These are phyloP conservation scores for Pyronema omphalodes DNA, from an alignment of 495 filamentous ascomycete genomes.

Conservation along the genomic window DNA sequence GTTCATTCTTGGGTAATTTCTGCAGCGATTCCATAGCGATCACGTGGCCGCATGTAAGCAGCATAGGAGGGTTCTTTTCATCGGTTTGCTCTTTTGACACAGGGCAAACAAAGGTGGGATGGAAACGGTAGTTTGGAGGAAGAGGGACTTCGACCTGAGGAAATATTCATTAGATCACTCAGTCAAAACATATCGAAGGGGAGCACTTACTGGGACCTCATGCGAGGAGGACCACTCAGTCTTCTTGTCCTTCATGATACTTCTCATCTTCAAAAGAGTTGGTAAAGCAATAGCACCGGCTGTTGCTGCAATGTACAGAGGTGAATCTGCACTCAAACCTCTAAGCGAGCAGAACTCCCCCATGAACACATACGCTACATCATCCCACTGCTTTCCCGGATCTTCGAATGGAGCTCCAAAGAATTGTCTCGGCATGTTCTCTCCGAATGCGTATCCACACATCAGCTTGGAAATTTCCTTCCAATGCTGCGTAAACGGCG, in stretches of 20 bases:
- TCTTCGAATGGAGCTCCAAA: slow-evolving; percentile 54
- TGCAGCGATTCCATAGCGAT: slow-evolving; percentile 68
- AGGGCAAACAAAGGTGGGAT: slow-evolving; percentile 93
- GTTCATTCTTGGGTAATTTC: slow-evolving; percentile 49
- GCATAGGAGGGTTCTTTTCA: slow-evolving; percentile 86
- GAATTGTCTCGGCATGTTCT: slow-evolving; percentile 41
- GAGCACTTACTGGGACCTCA: slow-evolving; percentile 53
- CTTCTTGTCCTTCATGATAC: slow-evolving; percentile 64
- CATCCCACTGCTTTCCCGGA: slow-evolving; percentile 53
- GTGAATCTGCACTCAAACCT: slow-evolving; percentile 69
- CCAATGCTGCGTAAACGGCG: slow-evolving; percentile 48
- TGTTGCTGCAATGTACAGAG: slow-evolving; percentile 77
- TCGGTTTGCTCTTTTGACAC: slow-evolving; percentile 92
- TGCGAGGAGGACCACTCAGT: slow-evolving; percentile 87
- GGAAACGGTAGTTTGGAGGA: slow-evolving; percentile 71
- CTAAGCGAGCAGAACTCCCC: slow-evolving; percentile 88
- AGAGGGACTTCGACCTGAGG: slow-evolving; percentile 67
- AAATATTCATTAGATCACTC: slow-evolving; percentile 5
- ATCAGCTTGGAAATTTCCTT: slow-evolving; percentile 59
- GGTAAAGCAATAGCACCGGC: slow-evolving; percentile 88
- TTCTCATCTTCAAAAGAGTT: slow-evolving; percentile 59
- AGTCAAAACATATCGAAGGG: neutral
- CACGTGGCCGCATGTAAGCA: slow-evolving; percentile 94
- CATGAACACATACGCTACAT: slow-evolving; percentile 68
- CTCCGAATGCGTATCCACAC: slow-evolving; percentile 56